Conservation (phyloP, 2,329 filamentous ascomycete species). For the Dactylonectria estremocensis region DNA sequence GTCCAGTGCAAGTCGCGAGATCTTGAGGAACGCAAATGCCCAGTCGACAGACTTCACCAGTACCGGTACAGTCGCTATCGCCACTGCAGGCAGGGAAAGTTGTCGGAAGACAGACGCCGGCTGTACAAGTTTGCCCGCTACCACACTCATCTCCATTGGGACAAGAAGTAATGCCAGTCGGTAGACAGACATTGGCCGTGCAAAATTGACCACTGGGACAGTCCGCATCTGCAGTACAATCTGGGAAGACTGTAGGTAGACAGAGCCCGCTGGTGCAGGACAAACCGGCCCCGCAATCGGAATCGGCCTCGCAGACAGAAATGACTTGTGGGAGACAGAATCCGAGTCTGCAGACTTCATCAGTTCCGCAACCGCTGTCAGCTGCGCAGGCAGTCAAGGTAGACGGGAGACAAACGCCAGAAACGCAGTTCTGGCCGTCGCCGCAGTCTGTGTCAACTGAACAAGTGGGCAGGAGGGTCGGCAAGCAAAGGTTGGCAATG, state of each 20-base stretch:
- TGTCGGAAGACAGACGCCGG: conserved; percentile 4
- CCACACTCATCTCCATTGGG: neutral
- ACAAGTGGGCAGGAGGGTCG: conserved; percentile 1
- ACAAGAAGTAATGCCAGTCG: neutral
- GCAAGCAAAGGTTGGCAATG: conserved; percentile 4
- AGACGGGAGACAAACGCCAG: neutral
- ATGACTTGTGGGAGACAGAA: neutral
- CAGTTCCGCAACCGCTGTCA: neutral
- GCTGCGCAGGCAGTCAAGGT: neutral
- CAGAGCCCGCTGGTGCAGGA: conserved; percentile 12
- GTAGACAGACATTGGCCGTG: conserved; percentile 5
- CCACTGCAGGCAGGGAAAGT: neutral
- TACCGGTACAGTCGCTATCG: neutral
- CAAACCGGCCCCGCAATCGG: neutral
- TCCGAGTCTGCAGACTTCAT: neutral
- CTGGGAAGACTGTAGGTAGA: conserved; percentile 2
- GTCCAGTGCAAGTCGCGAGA: neutral
- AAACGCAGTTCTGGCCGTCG: neutral
- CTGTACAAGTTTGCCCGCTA: conserved; percentile 3
- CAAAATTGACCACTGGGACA: conserved; percentile 5
- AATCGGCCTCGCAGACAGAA: neutral
- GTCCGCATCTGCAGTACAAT: neutral
- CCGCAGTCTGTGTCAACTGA: neutral
- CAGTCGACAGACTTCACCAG: conserved; percentile 6
- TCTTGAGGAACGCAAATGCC: conserved; percentile 6